A percentile compares a stretch with the other conserved stretches of the same genome.
Conservation (phyloP, 2,329 filamentous ascomycete species). For the Trichophaea hybrida region DNA sequence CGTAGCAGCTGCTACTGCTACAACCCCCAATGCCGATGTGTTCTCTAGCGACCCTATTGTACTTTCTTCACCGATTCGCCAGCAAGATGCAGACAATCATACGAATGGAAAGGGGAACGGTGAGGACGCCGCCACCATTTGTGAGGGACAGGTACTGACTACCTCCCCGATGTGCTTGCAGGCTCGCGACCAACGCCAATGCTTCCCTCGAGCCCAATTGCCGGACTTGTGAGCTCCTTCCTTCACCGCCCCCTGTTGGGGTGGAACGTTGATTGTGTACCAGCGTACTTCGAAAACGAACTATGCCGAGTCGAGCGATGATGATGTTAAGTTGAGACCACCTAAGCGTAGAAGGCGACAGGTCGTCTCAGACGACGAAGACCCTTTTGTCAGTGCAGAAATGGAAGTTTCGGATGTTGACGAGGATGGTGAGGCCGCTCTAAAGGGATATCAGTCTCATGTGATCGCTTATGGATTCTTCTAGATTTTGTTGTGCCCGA, state of each 20-base stretch:
- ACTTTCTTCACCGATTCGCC: slow-evolving; percentile 3
- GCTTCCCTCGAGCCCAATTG: background rate
- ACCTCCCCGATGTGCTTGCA: background rate
- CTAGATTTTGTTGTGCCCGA: slow-evolving; percentile 72
- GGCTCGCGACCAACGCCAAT: background rate
- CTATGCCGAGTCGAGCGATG: slow-evolving; percentile 7
- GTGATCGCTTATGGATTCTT: slow-evolving; percentile 11
- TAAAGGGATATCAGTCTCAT: slow-evolving; percentile 3
- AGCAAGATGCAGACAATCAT: background rate
- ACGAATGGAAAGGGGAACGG: background rate
- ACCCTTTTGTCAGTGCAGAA: slow-evolving; percentile 43
- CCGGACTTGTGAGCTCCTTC: background rate
- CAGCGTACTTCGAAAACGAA: background rate
- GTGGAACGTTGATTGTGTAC: background rate
- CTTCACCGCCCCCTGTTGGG: background rate
- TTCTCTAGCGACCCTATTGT: slow-evolving; percentile 3
- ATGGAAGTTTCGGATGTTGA: slow-evolving; percentile 34
- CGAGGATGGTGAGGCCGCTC: slow-evolving; percentile 42
- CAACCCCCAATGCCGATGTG: slow-evolving; percentile 26
- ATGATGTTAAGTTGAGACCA: background rate
- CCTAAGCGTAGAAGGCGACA: slow-evolving; percentile 40
- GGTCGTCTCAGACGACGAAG: slow-evolving; percentile 54
- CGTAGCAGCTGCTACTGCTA: background rate
- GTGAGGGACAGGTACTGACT: background rate
- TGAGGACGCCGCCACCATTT: background rate